Conservation (phyloP, 345 rosid genomes). For the Psidium friedrichsthalianum region DNA sequence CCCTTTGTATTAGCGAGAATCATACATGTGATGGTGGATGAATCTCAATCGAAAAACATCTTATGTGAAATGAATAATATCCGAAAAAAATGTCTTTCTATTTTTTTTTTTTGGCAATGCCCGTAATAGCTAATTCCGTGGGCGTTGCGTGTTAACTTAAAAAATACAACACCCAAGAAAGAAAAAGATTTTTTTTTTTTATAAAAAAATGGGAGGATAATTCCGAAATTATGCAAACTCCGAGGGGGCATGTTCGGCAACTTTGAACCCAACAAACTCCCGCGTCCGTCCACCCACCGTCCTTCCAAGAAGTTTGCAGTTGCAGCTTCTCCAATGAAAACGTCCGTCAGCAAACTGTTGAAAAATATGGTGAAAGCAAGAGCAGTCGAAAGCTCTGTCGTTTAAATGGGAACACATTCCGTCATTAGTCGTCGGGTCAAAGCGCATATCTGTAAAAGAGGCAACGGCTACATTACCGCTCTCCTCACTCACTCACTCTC, state of each 20-base stretch:
- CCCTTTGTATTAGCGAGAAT: fast-evolving
- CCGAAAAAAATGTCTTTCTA: not conserved
- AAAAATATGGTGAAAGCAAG: not conserved
- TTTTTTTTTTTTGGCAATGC: not conserved
- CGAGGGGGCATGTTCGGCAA: not conserved
- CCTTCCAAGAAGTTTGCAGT: not conserved
- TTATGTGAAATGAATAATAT: not conserved
- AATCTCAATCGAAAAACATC: no score
- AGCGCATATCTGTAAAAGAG: not conserved
- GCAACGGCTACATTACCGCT: conserved; percentile 35
- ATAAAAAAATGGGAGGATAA: not conserved
- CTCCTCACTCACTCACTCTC: not conserved
- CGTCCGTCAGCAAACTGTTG: not conserved
- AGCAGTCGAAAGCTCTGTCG: not conserved
- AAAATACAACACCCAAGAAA: not conserved
- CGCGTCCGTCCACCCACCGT: not conserved
- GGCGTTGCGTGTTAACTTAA: not conserved
- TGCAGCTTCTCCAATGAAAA: not conserved
- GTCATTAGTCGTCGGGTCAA: conserved; percentile 15
- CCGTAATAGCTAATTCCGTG: not conserved
- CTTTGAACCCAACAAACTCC: not conserved
- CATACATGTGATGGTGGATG: fast-evolving
- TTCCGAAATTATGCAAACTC: not conserved
- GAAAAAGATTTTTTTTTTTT: not conserved
- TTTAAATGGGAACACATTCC: not conserved